Evolutionary conservation across 1,284 basidiomycete genomes (phyloP), one percentile per base, ranked within the genome.

Genomic region (Trichosporon asahii): DNA sequence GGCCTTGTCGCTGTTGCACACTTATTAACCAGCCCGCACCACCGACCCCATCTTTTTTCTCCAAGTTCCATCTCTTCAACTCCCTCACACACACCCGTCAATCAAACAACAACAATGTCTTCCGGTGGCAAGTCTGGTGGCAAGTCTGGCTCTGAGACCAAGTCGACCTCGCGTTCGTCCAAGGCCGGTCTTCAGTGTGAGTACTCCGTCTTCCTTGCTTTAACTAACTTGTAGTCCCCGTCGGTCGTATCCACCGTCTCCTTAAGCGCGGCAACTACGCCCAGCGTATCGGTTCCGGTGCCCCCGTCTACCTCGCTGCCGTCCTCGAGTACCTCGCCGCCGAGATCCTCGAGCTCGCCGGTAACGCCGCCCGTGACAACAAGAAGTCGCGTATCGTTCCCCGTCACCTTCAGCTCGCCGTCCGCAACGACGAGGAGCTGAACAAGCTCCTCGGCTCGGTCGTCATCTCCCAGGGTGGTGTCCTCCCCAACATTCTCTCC

Each of bases 401-500:
- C 70, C 89, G 93, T 81, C 93, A 95, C 84, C 83, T 95, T 69
- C 92, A 94, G 82, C 90, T 95, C 72, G 93, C 93, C 75, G 93
- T 95, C 84, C 88, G 92, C 75, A 93, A 93, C 83, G 91, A 93
- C 72, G 91, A 93, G 78, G 91, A 93, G 89, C 77, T 84, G 69
- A 80, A 75, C 77, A 77, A 76, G 72, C 74, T 79, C 70, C 71
- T 95, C 64, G 92, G 92, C 63, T 87, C 89, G 76, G 93, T 94
- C 74, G 89, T 92, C 79, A 94, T 95, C 85, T 92, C 90, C 23
- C 92, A 95, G 80, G 93, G 93, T 85, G 93, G 93, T 89, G 93
- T 95, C 69, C 89, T 95, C 49, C 93, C 93, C 66, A 85, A 85
- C 79, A 90, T 90, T 70, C 86, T 87, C 78, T 85, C 87, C 76